Evolutionary conservation across 2,329 filamentous ascomycete genomes (phyloP).

Genomic region (Dothiorella sarmentorum): DNA sequence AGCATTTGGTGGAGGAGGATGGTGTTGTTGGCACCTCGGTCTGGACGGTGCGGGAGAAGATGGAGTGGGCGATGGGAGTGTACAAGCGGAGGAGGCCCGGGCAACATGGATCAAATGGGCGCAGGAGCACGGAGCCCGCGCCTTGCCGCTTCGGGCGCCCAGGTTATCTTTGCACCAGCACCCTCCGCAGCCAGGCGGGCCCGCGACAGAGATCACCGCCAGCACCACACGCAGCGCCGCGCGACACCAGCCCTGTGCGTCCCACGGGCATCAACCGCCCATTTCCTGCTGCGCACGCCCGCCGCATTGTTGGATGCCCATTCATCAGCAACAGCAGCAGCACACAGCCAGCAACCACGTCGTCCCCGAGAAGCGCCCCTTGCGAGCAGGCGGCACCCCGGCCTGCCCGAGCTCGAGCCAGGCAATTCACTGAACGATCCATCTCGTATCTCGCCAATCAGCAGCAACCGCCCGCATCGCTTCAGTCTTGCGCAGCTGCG

Average conservation of each 20-base stretch:
- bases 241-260: constrained; percentile 4
- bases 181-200: constrained; percentile 10
- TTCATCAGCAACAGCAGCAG: background rate
- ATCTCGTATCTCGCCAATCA: constrained; percentile 14
- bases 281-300: background rate
- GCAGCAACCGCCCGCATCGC: background rate
- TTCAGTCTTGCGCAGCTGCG: constrained; percentile 7
- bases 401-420: constrained; percentile 11
- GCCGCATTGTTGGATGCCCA: background rate
- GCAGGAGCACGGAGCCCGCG: constrained; percentile 6
- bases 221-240: constrained; percentile 1
- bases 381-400: constrained; percentile 6
- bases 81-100: constrained; percentile 15
- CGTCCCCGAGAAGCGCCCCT: background rate
- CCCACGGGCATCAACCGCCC: constrained; percentile 1
- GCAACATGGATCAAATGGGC: constrained; percentile 15
- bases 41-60: constrained; percentile 11
- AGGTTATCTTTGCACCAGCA: constrained; percentile 6
- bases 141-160: constrained; percentile 5
- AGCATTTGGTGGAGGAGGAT: constrained; percentile 10
- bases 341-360: background rate
- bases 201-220: constrained; percentile 14
- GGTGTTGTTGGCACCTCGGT: constrained; percentile 13
- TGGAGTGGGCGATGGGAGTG: constrained; percentile 15
- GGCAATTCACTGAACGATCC: constrained; percentile 10